A percentile compares a stretch with the other conserved stretches of the same genome.
Evolutionary conservation across 2,329 filamentous ascomycete species (phyloP).

Genomic region (Microcyclospora pomicola): DNA sequence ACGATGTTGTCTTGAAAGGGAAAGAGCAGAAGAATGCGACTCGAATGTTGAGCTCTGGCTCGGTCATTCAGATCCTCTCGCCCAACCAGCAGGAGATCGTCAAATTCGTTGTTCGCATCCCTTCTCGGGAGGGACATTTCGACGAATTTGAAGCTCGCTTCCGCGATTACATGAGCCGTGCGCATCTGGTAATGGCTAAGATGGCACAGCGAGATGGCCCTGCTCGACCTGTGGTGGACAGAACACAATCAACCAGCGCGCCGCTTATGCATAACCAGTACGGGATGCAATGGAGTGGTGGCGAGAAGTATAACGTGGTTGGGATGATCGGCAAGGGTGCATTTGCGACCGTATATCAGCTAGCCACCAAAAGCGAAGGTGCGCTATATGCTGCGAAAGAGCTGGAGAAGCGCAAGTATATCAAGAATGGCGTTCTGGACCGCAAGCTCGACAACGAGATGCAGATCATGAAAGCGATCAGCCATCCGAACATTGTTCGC

Average conservation of each 20-base stretch:
- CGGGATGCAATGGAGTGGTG: conserved; percentile 70
- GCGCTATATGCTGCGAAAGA: conserved; percentile 83
- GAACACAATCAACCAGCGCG: conserved; percentile 4
- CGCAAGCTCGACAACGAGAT: conserved; percentile 94
- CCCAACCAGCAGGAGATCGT: conserved; percentile 46
- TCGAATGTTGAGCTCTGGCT: conserved; percentile 57
- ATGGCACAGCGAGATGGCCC: conserved; percentile 1
- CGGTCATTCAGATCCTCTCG: conserved; percentile 55
- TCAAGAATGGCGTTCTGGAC: conserved; percentile 81
- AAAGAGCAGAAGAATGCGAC: conserved; percentile 31
- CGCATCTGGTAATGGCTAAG: conserved; percentile 12
- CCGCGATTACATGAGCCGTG: conserved; percentile 44
- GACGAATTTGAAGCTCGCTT: conserved; percentile 56
- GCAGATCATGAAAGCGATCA: conserved; percentile 78
- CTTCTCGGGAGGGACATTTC: conserved; percentile 53
- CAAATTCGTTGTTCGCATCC: conserved; percentile 74
- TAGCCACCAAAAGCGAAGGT: conserved; percentile 75
- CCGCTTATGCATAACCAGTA: conserved; percentile 27
- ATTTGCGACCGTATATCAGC: conserved; percentile 85
- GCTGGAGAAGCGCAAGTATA: conserved; percentile 80
- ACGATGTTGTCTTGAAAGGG: conserved; percentile 51
- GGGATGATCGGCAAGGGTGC: conserved; percentile 79
- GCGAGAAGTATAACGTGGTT: conserved; percentile 69
- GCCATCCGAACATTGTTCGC: conserved; percentile 80
- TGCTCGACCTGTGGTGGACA: neutral